Evolutionary conservation across 331 rosid species (phyloP).

Genomic region (Phaseolus coccineus): DNA sequence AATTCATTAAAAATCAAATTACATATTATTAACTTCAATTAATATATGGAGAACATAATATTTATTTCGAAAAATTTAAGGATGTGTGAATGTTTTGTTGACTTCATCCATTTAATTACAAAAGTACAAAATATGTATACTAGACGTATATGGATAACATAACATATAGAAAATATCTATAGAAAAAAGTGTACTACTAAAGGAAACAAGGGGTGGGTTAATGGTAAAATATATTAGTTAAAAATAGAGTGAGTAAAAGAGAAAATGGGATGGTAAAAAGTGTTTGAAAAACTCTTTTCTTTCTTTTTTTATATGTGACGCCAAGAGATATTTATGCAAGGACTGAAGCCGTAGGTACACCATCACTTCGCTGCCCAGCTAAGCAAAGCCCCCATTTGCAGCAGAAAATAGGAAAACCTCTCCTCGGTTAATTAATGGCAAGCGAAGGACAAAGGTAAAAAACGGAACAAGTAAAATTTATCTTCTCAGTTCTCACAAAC

Average conservation of each 20-base stretch:
- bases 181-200: neutral
- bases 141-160: neutral
- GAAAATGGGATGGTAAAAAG: neutral
- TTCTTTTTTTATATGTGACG: neutral
- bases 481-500: neutral
- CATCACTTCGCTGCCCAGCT: neutral
- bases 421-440: neutral
- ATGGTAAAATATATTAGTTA: neutral
- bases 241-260: neutral
- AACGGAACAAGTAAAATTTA: neutral
- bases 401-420: neutral
- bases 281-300: neutral
- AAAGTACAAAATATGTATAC: neutral
- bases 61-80: neutral
- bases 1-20: neutral
- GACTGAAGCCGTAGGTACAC: neutral
- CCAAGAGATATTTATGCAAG: slow-evolving; percentile 16
- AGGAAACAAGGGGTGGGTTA: neutral
- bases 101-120: neutral
- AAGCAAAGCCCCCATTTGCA: neutral
- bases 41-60: neutral
- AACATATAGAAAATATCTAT: neutral
- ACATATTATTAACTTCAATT: neutral
- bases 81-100: neutral
- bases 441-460: neutral